These are phyloP conservation scores for Hypoxylon rickii DNA, from an alignment of 495 filamentous ascomycete species.

Conservation along the genomic window DNA sequence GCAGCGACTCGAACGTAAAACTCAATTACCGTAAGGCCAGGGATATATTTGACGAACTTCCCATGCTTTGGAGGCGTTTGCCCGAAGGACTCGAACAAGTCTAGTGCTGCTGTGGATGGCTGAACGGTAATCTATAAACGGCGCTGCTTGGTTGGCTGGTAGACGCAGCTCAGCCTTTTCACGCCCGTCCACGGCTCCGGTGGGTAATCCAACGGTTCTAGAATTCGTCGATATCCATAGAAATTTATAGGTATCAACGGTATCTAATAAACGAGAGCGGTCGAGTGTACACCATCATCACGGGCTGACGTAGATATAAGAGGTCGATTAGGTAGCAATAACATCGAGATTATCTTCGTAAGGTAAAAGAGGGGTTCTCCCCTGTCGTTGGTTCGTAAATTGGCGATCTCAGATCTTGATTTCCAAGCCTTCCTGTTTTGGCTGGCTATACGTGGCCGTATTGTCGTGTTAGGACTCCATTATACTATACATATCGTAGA, in stretches of 20 bases:
- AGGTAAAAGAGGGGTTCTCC: constrained; percentile 16
- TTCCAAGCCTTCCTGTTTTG: background rate
- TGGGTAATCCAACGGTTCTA: too few species aligned
- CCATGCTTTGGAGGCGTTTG: too few species aligned
- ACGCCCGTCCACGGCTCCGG: too few species aligned
- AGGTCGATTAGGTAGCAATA: constrained; percentile 8
- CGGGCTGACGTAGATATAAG: constrained; percentile 7
- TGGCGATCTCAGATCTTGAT: constrained; percentile 25
- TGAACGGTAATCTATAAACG: background rate
- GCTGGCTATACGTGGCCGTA: constrained; percentile 20
- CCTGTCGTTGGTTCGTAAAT: constrained; percentile 31
- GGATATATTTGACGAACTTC: too few species aligned
- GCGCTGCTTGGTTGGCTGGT: background rate
- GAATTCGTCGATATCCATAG: background rate
- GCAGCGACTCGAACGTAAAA: too few species aligned
- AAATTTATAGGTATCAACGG: constrained; percentile 9
- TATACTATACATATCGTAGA: too few species aligned
- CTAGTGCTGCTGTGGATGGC: background rate
- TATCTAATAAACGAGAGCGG: too few species aligned
- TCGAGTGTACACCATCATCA: constrained; percentile 13
- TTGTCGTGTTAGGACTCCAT: constrained; percentile 9
- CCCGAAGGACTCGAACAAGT: constrained; percentile 2
- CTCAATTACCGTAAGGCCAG: too few species aligned
- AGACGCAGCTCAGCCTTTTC: too few species aligned
- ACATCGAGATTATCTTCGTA: background rate